Conservation (phyloP, 1,284 basidiomycete species). For the Tremellales sp. region DNA sequence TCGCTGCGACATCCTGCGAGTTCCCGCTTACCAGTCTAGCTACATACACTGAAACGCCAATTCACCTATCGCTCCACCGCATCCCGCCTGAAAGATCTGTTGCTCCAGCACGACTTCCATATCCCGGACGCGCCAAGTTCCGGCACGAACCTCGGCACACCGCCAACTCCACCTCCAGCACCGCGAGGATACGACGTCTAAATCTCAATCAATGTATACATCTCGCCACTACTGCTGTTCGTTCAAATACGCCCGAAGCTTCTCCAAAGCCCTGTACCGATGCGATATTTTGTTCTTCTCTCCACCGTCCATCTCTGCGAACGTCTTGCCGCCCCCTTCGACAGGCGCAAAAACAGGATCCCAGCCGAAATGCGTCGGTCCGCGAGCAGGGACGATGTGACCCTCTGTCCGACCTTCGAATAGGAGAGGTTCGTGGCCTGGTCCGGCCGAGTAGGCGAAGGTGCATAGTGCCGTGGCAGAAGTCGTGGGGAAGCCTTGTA, state of each 20-base stretch:
- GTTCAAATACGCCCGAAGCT: conserved; percentile 65
- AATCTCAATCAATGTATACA: background rate
- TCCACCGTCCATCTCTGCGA: conserved; percentile 85
- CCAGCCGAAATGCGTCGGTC: conserved; percentile 79
- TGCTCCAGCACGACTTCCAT: background rate
- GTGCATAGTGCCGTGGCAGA: conserved; percentile 89
- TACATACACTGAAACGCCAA: conserved; percentile 11
- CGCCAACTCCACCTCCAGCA: conserved; percentile 1
- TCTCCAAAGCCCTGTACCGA: conserved; percentile 78
- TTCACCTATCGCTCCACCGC: conserved; percentile 13
- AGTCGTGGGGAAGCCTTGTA: conserved; percentile 76
- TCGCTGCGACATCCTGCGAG: too few species aligned
- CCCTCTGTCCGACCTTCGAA: conserved; percentile 92
- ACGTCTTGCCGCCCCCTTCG: conserved; percentile 53
- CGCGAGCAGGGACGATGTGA: conserved; percentile 78
- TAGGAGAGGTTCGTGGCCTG: conserved; percentile 67
- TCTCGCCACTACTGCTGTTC: conserved; percentile 17
- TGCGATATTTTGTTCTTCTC: conserved; percentile 90
- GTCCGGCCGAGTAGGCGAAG: conserved; percentile 86
- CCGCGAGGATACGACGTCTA: too few species aligned
- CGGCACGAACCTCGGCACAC: conserved; percentile 1
- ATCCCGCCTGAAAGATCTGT: background rate
- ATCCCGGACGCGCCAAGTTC: too few species aligned
- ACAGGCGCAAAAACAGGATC: conserved; percentile 81
- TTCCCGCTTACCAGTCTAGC: conserved; percentile 6